phyloP scores from a whole-genome alignment of 768 basidiomycete species.

The Mrakia frigida region DNA sequence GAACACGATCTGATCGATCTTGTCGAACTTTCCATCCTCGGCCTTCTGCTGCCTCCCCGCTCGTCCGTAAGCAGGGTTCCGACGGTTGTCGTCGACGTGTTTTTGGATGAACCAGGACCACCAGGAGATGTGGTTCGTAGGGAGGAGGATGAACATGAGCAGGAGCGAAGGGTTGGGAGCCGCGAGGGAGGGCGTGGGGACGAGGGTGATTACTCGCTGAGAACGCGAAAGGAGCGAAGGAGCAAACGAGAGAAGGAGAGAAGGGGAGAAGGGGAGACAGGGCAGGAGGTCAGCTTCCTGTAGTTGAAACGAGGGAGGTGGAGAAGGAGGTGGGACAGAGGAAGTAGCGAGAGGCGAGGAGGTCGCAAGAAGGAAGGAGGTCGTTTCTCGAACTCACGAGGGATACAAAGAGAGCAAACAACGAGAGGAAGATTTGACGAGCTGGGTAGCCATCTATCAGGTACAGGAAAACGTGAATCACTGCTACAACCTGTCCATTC shows the following conservation, averaged over 20 bases:
- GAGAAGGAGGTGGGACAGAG: background rate
- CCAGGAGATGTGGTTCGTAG: conserved; percentile 29
- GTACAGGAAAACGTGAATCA: conserved; percentile 15
- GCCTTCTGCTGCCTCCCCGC: conserved; percentile 9
- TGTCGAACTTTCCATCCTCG: conserved; percentile 20
- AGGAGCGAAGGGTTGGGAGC: conserved; percentile 22
- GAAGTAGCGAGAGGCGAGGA: background rate
- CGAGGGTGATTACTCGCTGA: conserved; percentile 28
- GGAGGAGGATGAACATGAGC: conserved; percentile 27
- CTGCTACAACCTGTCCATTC: background rate
- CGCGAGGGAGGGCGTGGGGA: conserved; percentile 20
- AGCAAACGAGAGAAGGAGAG: too few relatives aligned
- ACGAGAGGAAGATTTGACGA: conserved; percentile 17
- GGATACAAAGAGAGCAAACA: conserved; percentile 22
- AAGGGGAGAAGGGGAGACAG: background rate
- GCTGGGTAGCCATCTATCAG: conserved; percentile 27
- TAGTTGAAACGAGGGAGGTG: background rate
- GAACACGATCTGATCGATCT: conserved; percentile 27
- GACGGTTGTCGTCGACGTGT: background rate
- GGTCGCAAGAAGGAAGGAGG: background rate
- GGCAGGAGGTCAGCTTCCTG: background rate
- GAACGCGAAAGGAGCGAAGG: background rate
- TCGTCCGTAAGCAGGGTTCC: conserved; percentile 27
- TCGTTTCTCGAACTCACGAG: background rate
- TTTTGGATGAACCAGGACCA: conserved; percentile 24